These are phyloP conservation scores for Diaporthe sp. DNA, from an alignment of 2,329 filamentous ascomycete species.

Conservation along the genomic window DNA sequence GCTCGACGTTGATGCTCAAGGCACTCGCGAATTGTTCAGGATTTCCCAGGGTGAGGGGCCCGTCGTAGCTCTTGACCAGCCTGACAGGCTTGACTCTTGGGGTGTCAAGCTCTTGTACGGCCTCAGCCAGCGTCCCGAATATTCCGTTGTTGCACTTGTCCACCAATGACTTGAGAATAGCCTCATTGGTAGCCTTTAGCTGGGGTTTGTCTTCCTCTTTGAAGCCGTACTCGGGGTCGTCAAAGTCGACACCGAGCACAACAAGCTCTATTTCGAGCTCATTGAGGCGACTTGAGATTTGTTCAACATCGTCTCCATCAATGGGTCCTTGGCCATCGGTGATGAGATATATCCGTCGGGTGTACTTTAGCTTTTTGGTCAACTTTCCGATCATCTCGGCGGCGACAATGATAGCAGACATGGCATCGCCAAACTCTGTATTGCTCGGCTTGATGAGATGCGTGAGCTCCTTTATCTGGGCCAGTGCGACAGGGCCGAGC, in stretches of 20 bases:
- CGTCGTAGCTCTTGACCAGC: slow-evolving; percentile 84
- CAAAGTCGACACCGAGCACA: slow-evolving; percentile 91
- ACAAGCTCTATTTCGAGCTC: slow-evolving; percentile 82
- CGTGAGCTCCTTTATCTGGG: slow-evolving; percentile 75
- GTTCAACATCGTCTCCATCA: slow-evolving; percentile 77
- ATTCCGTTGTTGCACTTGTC: slow-evolving; percentile 76
- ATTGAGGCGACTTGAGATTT: slow-evolving; percentile 81
- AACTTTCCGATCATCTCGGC: slow-evolving; percentile 86
- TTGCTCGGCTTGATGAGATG: slow-evolving; percentile 74
- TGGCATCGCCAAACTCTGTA: slow-evolving; percentile 81
- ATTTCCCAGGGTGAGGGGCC: slow-evolving; percentile 83
- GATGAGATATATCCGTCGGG: slow-evolving; percentile 83
- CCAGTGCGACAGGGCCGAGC: slow-evolving; percentile 71
- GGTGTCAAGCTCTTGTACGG: slow-evolving; percentile 81
- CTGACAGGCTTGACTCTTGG: slow-evolving; percentile 82
- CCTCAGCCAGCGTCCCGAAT: slow-evolving; percentile 89
- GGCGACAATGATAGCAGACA: slow-evolving; percentile 89
- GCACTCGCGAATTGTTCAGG: slow-evolving; percentile 79
- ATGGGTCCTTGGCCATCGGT: slow-evolving; percentile 84
- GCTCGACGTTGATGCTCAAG: slow-evolving; percentile 86
- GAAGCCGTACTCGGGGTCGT: slow-evolving; percentile 88
- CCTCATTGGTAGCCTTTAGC: slow-evolving; percentile 83
- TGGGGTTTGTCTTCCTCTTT: slow-evolving; percentile 89
- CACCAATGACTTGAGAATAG: slow-evolving; percentile 72
- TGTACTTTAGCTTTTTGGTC: slow-evolving; percentile 86